phyloP scores from a whole-genome alignment of 164 flowering plant genomes.

The Magnolia sinica region DNA sequence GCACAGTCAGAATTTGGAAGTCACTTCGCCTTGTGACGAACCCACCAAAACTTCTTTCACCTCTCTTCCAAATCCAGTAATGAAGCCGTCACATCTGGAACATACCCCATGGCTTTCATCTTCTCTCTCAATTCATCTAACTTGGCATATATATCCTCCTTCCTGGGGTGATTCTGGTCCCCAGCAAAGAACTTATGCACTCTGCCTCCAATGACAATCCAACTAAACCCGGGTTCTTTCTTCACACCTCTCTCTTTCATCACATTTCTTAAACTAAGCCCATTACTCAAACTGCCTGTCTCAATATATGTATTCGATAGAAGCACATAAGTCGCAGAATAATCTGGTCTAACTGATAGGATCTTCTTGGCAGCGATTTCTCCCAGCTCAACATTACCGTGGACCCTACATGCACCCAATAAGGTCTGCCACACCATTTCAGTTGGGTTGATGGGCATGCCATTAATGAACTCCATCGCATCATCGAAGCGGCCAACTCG shows the following conservation, averaged over 20 bases:
- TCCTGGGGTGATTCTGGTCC: constrained; percentile 44
- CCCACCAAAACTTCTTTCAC: not conserved
- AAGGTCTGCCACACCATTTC: constrained; percentile 61
- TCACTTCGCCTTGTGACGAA: not conserved
- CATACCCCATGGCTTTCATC: constrained; percentile 18
- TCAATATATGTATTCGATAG: constrained; percentile 48
- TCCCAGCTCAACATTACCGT: constrained; percentile 49
- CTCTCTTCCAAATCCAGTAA: constrained; percentile 15
- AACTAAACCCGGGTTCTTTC: constrained; percentile 65
- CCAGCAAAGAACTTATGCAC: constrained; percentile 54
- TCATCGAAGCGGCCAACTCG: constrained; percentile 55
- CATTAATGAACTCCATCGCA: constrained; percentile 42
- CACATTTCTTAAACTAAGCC: constrained; percentile 33
- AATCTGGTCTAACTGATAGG: constrained; percentile 40
- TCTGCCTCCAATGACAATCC: constrained; percentile 49
- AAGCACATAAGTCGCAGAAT: constrained; percentile 53
- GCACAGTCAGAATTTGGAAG: too few species aligned
- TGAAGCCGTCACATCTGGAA: constrained; percentile 12
- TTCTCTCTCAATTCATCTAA: constrained; percentile 20
- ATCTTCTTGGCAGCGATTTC: constrained; percentile 53
- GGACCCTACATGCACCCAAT: constrained; percentile 55
- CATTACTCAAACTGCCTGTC: constrained; percentile 35
- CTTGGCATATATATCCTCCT: constrained; percentile 33
- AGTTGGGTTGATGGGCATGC: constrained; percentile 55
- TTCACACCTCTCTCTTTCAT: constrained; percentile 53